These are phyloP conservation scores for Cladosporium phlei DNA, from an alignment of 2,329 filamentous ascomycete species.

Conservation along the genomic window DNA sequence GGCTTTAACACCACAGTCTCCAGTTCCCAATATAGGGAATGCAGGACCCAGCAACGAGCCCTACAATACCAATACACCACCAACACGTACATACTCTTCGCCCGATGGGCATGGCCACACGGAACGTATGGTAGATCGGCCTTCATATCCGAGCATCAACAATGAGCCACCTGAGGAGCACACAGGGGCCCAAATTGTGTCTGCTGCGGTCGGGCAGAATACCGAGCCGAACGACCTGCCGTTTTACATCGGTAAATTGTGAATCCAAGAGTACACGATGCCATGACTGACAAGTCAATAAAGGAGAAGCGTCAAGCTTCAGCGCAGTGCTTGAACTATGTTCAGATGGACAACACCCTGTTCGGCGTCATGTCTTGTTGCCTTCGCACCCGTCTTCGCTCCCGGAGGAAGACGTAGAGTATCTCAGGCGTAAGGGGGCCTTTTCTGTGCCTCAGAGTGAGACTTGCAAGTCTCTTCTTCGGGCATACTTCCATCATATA, in stretches of 20 bases:
- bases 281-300: background rate
- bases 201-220: background rate
- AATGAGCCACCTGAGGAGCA: slow-evolving; percentile 2
- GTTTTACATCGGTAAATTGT: slow-evolving; percentile 3
- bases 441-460: slow-evolving; percentile 2
- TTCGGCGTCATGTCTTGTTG: slow-evolving; percentile 1
- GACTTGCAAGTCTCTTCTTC: slow-evolving; percentile 4
- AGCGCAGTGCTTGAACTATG: slow-evolving; percentile 7
- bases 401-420: slow-evolving; percentile 1
- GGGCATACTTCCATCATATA: slow-evolving; percentile 17
- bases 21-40: background rate
- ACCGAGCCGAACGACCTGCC: background rate
- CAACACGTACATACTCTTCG: background rate
- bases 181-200: slow-evolving; percentile 3
- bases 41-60: background rate
- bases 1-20: background rate
- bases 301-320: slow-evolving; percentile 2
- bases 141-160: background rate
- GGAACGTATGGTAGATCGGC: background rate
- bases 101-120: background rate
- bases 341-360: slow-evolving; percentile 4
- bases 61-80: background rate
- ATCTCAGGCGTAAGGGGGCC: background rate
- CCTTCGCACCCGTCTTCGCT: background rate
- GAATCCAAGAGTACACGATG: too few species aligned